Evolutionary conservation across 768 basidiomycete species (phyloP), one percentile per base, ranked within the genome.

Genomic region (Tubosaeta sp.): DNA sequence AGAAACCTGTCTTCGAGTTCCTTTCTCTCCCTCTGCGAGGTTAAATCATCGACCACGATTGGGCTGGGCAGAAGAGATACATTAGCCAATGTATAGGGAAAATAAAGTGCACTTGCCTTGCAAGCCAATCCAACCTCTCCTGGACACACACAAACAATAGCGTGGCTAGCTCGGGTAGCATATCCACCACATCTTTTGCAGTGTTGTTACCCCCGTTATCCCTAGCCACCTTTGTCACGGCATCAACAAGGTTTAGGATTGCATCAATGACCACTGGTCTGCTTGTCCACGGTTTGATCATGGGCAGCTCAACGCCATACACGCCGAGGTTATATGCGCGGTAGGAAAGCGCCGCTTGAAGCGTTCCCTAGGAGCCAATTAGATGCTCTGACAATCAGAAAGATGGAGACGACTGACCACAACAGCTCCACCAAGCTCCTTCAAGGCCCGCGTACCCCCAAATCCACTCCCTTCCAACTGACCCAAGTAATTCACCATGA

Each of bases 241-340:
- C 63, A 41, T 86, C 81, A 58, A 94, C 93, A n/a, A 95, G 74
- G 41, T 76, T 76, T 22, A 84, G 74, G 6, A 88, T 67, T 9
- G 81, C 76, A 38, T 92, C 87, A 46, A 95, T 81, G 14, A 90
- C 67, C 0, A 71, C 63, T 3, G 83, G 73, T 41, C 76, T 76
- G 60, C 90, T 90, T 16, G 92, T 91, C 95, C 94, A 98, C 0
- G 89, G 84, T 53, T 84, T 78, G 56, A 78, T 76, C 79, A 82
- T 81, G 5, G 80, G 86, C 19, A 77, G 72, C 21, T 81, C 77
- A 39, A 97, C 75, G 27, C 90, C 90, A 63, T 98, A 98, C 9
- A 87, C 81, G 8, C 76, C 74, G 2, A 78, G 63, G 58, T 90
- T 86, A 55, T 84, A 83, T 32, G 79, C 76, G 35, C 94, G 81